phyloP scores from a whole-genome alignment of 352 stramenopile genomes.

The Phytophthora pseudosyringae region DNA sequence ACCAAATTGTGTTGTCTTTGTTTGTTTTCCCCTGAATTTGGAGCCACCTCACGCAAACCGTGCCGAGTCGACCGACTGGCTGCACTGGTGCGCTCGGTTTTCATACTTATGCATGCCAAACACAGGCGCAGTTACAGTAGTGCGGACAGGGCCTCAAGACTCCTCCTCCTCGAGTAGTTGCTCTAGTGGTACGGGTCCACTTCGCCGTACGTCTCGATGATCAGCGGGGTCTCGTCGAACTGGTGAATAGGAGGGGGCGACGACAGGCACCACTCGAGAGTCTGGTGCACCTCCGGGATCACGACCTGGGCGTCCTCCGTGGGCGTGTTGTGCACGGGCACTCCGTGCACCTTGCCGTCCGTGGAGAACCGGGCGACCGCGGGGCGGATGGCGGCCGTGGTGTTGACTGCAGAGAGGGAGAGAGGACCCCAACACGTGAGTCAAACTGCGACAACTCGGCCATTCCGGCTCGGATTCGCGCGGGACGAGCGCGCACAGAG shows the following conservation, averaged over 20 bases:
- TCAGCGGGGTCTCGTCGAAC: conserved; percentile 88
- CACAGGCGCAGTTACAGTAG: conserved; percentile 15
- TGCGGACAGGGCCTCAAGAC: not conserved
- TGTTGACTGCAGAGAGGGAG: conserved; percentile 47
- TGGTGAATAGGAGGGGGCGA: conserved; percentile 89
- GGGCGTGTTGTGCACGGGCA: conserved; percentile 44
- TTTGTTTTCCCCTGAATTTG: conserved; percentile 28
- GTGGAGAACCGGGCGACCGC: conserved; percentile 61
- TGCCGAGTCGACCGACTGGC: not conserved
- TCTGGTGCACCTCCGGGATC: conserved; percentile 82
- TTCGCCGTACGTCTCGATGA: conserved; percentile 89
- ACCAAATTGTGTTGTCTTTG: conserved; percentile 33
- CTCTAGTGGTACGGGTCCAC: conserved; percentile 86
- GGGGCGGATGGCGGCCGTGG: conserved; percentile 57
- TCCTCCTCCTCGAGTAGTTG: conserved; percentile 11
- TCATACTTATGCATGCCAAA: conserved; percentile 42
- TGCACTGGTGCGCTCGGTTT: conserved; percentile 12
- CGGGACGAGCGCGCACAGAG: not conserved
- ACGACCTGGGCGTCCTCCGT: conserved; percentile 80
- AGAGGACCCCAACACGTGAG: not conserved
- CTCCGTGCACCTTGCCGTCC: conserved; percentile 43
- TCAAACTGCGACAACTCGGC: conserved; percentile 14
- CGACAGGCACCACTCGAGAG: conserved; percentile 85
- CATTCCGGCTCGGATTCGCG: not conserved
- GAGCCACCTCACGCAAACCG: not conserved